Evolutionary conservation across 1,284 basidiomycete species (phyloP).

Genomic region (Pterulicium gracile): DNA sequence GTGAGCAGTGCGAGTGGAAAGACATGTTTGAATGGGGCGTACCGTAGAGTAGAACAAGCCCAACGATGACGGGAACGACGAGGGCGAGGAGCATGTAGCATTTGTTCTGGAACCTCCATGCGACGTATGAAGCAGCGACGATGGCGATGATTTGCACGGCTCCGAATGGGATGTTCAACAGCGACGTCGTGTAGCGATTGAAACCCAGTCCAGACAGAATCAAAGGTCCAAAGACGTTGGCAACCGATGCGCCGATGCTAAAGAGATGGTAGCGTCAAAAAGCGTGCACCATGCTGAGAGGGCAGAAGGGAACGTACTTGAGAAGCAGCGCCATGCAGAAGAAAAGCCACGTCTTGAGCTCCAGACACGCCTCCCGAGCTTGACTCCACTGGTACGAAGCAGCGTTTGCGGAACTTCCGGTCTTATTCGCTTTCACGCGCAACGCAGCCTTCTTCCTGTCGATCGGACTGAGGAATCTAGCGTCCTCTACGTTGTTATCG

Average conservation of each 20-base stretch:
- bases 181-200: constrained; percentile 10
- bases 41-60: constrained; percentile 10
- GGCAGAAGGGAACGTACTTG: constrained; percentile 7
- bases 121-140: constrained; percentile 8
- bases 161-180: constrained; percentile 12
- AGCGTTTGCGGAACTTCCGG: constrained; percentile 9
- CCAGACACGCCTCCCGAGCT: constrained; percentile 9
- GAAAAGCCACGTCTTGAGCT: constrained; percentile 11
- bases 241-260: constrained; percentile 12
- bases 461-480: constrained; percentile 11
- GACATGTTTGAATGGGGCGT: neutral
- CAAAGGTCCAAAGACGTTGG: constrained; percentile 11
- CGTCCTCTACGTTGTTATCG: constrained; percentile 10
- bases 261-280: neutral
- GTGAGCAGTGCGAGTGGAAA: neutral
- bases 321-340: constrained; percentile 11
- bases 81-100: constrained; percentile 6
- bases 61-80: constrained; percentile 10
- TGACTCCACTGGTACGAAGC: constrained; percentile 10
- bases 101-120: constrained; percentile 9
- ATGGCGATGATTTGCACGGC: constrained; percentile 11
- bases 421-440: constrained; percentile 12
- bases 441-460: constrained; percentile 11
- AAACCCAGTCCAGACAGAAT: constrained; percentile 11
- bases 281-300: too few relatives aligned